A percentile compares a stretch with the other conserved stretches of the same genome.
phyloP scores from a whole-genome alignment of 192 early-diverging fungal species.

The Entomortierella chlamydospora region DNA sequence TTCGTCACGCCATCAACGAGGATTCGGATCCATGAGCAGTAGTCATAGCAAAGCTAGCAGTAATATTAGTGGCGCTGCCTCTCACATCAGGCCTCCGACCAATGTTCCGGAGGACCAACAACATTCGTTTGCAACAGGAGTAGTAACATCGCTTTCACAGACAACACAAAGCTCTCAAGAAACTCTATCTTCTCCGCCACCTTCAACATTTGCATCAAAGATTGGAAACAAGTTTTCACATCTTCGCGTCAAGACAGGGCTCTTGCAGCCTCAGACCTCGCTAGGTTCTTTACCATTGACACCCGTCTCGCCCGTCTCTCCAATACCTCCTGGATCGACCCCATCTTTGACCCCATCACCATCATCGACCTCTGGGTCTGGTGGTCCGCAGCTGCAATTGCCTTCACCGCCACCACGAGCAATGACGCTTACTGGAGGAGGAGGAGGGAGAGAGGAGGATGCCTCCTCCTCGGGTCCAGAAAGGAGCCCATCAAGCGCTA shows the following conservation, averaged over 20 bases:
- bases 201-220: constrained; percentile 4
- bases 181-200: too few species aligned
- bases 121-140: too few species aligned
- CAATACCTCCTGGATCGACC: background rate
- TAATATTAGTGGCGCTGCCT: background rate
- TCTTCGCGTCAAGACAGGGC: constrained; percentile 29
- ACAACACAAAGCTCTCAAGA: too few species aligned
- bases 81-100: too few species aligned
- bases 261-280: background rate
- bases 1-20: background rate
- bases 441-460: background rate
- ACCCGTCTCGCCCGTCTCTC: constrained; percentile 42
- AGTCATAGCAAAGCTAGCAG: background rate
- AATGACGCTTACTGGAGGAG: background rate
- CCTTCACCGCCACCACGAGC: background rate
- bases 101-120: too few species aligned
- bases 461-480: background rate
- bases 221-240: constrained; percentile 23
- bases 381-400: background rate
- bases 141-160: too few species aligned
- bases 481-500: constrained; percentile 12
- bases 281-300: background rate
- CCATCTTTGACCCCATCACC: constrained; percentile 1
- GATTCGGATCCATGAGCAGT: background rate
- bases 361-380: background rate